Percentiles rank a stretch among this genome's conserved stretches.
Evolutionary conservation across 768 basidiomycete genomes (phyloP).

Genomic region (Auricularia sp.): DNA sequence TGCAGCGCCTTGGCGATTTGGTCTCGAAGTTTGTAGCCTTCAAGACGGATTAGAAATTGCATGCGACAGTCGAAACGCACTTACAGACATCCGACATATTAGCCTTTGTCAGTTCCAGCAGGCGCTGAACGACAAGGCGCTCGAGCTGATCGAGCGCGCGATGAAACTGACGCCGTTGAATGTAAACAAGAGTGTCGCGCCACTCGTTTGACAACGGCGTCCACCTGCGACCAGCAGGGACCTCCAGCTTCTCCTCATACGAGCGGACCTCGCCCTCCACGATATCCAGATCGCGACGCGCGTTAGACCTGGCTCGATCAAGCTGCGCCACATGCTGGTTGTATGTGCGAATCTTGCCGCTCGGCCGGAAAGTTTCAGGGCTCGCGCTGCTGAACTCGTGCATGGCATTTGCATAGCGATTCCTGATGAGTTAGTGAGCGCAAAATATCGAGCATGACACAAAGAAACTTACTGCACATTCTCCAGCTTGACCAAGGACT

Average conservation of each 20-base stretch:
- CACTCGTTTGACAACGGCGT: background rate
- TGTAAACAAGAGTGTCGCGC: background rate
- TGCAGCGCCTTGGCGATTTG: slow-evolving; percentile 26
- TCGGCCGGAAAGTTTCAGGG: no score
- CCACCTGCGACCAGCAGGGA: background rate
- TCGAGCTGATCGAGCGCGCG: slow-evolving; percentile 20
- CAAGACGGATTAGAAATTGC: background rate
- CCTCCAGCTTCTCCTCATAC: background rate
- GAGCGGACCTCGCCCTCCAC: background rate
- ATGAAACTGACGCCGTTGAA: slow-evolving; percentile 9
- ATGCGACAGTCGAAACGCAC: background rate
- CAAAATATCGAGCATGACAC: background rate
- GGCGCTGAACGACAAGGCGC: slow-evolving; percentile 19
- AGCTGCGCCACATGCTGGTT: no score
- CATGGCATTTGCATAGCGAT: background rate
- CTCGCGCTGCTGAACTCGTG: no score
- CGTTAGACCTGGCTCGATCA: no score
- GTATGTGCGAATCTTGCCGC: no score
- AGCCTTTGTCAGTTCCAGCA: slow-evolving; percentile 23
- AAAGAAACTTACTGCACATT: background rate
- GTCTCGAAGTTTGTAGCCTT: slow-evolving; percentile 26
- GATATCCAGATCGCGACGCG: background rate
- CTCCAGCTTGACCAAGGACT: background rate
- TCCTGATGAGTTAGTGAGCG: no score
- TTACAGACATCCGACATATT: slow-evolving; percentile 15